Percentiles rank a stretch among this genome's conserved stretches.
phyloP scores from a whole-genome alignment of 495 filamentous ascomycete species.

The Talaromyces trachyspermus region DNA sequence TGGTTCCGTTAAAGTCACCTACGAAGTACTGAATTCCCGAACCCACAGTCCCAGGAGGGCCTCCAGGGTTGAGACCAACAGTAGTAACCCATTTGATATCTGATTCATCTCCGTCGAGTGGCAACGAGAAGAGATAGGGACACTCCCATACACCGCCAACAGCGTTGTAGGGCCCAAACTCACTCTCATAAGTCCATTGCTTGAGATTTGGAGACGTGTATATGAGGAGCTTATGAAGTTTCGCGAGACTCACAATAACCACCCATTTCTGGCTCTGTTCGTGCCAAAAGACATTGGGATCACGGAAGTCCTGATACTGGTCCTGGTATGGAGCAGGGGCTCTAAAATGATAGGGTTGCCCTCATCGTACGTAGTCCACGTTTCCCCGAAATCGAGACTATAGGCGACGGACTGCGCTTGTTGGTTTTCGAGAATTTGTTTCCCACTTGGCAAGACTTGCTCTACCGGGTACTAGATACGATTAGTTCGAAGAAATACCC shows the following conservation, averaged over 20 bases:
- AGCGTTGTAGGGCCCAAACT: conserved; percentile 45
- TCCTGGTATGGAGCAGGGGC: conserved; percentile 24
- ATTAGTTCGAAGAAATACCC: not conserved
- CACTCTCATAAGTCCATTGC: conserved; percentile 45
- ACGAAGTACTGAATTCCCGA: conserved; percentile 30
- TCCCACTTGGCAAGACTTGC: conserved; percentile 22
- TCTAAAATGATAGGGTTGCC: conserved; percentile 46
- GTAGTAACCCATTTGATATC: conserved; percentile 39
- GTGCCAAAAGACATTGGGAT: conserved; percentile 52
- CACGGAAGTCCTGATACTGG: conserved; percentile 42
- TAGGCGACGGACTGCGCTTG: conserved; percentile 52
- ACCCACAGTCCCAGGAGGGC: conserved; percentile 42
- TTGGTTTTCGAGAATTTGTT: conserved; percentile 23
- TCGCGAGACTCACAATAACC: conserved; percentile 38
- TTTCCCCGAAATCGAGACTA: conserved; percentile 46
- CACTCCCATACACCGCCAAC: conserved; percentile 55
- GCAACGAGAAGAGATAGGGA: conserved; percentile 40
- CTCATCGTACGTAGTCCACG: conserved; percentile 41
- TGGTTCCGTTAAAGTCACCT: conserved; percentile 30
- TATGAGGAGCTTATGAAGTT: conserved; percentile 44
- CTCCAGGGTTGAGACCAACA: conserved; percentile 50
- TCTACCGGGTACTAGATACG: conserved; percentile 12
- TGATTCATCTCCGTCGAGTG: conserved; percentile 20
- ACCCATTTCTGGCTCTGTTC: conserved; percentile 40
- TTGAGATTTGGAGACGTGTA: conserved; percentile 47